Evolutionary conservation across 73 alveolate species (phyloP).

Genomic region (Tetrahymena borealis): DNA sequence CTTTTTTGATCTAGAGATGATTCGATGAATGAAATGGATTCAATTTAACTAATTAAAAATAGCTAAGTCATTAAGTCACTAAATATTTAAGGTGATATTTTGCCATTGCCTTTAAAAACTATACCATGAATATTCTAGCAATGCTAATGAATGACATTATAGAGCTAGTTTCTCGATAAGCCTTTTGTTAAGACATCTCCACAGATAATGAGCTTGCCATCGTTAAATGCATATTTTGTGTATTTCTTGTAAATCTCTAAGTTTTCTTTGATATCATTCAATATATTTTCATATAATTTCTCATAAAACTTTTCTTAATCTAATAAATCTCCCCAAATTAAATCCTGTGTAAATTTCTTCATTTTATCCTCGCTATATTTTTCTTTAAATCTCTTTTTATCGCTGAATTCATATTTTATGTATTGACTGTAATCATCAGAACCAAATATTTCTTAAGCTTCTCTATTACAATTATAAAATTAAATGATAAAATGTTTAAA

Average conservation of each 20-base stretch:
- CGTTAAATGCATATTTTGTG: neutral
- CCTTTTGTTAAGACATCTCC: neutral
- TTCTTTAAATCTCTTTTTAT: neutral
- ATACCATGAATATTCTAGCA: neutral
- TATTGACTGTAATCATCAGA: neutral
- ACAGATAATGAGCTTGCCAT: neutral
- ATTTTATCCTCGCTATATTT: neutral
- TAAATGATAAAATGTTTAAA: no score
- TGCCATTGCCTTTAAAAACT: neutral
- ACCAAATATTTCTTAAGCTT: neutral
- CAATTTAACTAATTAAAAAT: neutral
- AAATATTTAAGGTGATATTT: neutral
- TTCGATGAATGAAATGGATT: neutral
- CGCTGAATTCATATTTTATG: neutral
- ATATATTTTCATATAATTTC: neutral
- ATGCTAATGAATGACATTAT: neutral
- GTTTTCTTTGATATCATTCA: neutral
- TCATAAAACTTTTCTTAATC: neutral
- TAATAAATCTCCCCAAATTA: neutral
- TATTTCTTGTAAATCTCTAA: neutral
- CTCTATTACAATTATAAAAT: neutral
- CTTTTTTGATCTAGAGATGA: neutral
- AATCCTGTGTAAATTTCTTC: neutral
- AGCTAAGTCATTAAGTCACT: neutral
- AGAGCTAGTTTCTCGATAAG: neutral